Evolutionary conservation across 306 rosid species (phyloP).

Genomic region (Quercus agrifolia): DNA sequence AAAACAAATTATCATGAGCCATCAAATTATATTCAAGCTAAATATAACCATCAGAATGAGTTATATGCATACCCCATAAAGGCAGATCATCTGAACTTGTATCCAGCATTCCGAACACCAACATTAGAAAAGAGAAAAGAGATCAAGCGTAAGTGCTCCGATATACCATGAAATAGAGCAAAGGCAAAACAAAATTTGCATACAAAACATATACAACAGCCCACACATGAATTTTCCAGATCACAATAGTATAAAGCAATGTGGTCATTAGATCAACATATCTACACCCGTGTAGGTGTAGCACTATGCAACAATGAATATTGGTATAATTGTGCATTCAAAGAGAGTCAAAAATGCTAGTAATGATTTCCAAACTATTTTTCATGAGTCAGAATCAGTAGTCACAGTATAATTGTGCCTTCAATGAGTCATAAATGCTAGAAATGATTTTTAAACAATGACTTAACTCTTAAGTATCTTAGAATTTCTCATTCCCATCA

Average conservation of each 20-base stretch:
- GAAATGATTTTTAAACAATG: no score
- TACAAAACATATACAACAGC: neutral
- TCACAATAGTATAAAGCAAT: neutral
- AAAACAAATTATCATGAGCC: constrained; percentile 11
- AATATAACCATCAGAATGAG: constrained; percentile 18
- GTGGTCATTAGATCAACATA: neutral
- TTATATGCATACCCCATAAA: constrained; percentile 76
- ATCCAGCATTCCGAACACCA: constrained; percentile 41
- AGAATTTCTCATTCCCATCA: no score
- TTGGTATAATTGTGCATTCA: neutral
- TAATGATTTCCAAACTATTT: neutral
- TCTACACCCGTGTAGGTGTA: neutral
- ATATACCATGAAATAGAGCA: neutral
- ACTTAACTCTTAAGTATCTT: no score
- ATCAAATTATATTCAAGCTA: constrained; percentile 20
- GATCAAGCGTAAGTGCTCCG: constrained; percentile 34
- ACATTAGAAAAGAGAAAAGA: constrained; percentile 23
- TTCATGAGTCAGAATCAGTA: neutral
- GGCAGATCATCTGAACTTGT: constrained; percentile 91
- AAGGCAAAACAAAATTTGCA: neutral
- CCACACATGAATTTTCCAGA: neutral
- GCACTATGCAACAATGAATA: neutral
- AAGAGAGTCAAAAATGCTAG: neutral
- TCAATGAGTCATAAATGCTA: neutral
- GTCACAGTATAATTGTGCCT: neutral